Conservation (phyloP, 208 protist species). For the Herpetomonas samuelpessoai region DNA sequence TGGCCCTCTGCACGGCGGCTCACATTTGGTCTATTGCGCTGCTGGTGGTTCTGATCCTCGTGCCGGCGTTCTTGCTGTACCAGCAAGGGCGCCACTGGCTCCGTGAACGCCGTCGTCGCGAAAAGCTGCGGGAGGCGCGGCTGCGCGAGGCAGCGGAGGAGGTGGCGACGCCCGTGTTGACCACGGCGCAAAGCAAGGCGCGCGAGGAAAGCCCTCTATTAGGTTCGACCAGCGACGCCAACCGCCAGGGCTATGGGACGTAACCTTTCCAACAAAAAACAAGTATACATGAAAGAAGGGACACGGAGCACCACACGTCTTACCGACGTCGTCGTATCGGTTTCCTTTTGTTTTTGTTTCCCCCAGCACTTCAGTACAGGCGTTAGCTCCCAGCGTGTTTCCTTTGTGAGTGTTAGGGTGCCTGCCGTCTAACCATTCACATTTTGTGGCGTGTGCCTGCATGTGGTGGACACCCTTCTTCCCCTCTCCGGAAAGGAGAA, state of each 20-base stretch:
- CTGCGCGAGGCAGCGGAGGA: not conserved
- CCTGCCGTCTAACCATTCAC: no score
- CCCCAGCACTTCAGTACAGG: no score
- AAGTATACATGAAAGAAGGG: no score
- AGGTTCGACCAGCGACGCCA: not conserved
- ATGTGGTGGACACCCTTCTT: no score
- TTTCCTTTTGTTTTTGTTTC: constrained; percentile 1
- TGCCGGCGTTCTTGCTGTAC: constrained; percentile 27
- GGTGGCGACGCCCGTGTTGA: not conserved
- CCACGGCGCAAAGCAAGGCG: not conserved
- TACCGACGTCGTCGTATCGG: not conserved
- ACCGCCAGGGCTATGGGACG: constrained; percentile 3
- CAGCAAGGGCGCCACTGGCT: constrained; percentile 21
- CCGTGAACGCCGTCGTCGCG: not conserved
- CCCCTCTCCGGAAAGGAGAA: no score
- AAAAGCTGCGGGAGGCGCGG: not conserved
- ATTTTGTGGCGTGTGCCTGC: no score
- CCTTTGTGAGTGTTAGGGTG: no score
- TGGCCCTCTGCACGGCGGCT: constrained; percentile 72
- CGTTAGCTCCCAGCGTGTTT: no score
- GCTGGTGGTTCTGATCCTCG: constrained; percentile 25
- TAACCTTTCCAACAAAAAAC: no score
- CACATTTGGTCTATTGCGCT: constrained; percentile 64
- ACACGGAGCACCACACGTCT: no score
- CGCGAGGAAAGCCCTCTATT: not conserved